Percentiles rank a stretch among this genome's conserved stretches.
Conservation (phyloP, 768 basidiomycete genomes). For the Lactarius sanguifluus region DNA sequence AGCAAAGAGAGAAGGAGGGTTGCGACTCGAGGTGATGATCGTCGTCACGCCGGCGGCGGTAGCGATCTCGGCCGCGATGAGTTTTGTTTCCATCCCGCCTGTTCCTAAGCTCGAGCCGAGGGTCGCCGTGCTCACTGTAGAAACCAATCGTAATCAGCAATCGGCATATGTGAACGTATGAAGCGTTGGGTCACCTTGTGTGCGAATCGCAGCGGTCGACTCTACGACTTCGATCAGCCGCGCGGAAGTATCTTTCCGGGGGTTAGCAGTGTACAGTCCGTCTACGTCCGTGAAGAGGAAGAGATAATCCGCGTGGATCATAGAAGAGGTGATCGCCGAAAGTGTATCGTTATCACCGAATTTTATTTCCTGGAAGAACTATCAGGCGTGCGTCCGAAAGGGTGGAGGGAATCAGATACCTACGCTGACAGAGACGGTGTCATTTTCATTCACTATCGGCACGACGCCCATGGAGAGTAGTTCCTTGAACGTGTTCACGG, state of each 20-base stretch:
- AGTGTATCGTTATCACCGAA: conserved; percentile 99
- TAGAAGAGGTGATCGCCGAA: conserved; percentile 94
- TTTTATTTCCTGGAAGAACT: conserved; percentile 85
- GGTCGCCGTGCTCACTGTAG: conserved; percentile 84
- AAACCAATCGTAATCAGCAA: not conserved
- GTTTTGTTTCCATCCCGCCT: conserved; percentile 98
- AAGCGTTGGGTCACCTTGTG: conserved; percentile 57
- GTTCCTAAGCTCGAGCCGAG: conserved; percentile 93
- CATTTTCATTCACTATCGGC: conserved; percentile 99
- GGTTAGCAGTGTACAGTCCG: conserved; percentile 93
- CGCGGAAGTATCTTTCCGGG: conserved; percentile 83
- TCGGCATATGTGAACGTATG: not conserved
- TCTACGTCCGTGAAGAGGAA: conserved; percentile 97
- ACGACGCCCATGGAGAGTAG: conserved; percentile 91
- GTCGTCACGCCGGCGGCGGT: conserved; percentile 94
- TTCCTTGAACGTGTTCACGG: conserved; percentile 92
- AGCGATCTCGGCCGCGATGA: conserved; percentile 97
- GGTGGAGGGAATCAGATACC: conserved; percentile 36
- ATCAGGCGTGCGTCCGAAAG: not conserved
- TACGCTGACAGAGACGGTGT: conserved; percentile 96
- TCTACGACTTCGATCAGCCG: conserved; percentile 78
- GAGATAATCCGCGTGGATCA: conserved; percentile 97
- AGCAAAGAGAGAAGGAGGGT: conserved; percentile 67
- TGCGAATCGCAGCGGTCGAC: conserved; percentile 77
- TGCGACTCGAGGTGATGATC: conserved; percentile 82